A percentile compares a stretch with the other conserved stretches of the same genome.
Conservation (phyloP, 306 rosid species). For the Rosa multiflora region DNA sequence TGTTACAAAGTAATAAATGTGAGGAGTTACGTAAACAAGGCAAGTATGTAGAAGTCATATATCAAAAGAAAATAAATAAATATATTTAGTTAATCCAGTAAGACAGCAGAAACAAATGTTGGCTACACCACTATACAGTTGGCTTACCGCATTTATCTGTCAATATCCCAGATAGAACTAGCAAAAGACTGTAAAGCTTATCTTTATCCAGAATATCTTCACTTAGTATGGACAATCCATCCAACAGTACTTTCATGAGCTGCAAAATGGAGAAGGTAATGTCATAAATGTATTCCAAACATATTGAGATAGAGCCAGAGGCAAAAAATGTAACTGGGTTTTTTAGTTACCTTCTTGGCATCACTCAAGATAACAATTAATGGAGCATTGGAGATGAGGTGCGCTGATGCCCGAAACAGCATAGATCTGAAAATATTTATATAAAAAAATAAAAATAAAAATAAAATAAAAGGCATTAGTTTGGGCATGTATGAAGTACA, state of each 20-base stretch:
- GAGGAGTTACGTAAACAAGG: background rate
- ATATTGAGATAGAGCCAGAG: background rate
- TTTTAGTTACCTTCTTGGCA: slow-evolving; percentile 64
- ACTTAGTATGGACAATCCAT: slow-evolving; percentile 59
- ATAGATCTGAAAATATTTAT: slow-evolving; percentile 46
- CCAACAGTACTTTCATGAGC: slow-evolving; percentile 76
- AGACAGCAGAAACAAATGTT: background rate
- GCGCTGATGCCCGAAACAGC: slow-evolving; percentile 67
- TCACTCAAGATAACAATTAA: slow-evolving; percentile 62
- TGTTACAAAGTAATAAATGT: background rate
- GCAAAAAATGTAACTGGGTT: background rate
- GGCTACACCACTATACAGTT: slow-evolving; percentile 7
- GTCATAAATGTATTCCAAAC: slow-evolving; percentile 20
- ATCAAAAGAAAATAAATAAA: background rate
- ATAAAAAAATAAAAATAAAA: background rate
- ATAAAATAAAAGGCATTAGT: slow-evolving; percentile 21
- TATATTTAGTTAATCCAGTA: background rate
- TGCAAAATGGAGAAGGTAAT: slow-evolving; percentile 46
- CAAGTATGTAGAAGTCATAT: background rate
- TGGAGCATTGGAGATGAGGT: slow-evolving; percentile 70
- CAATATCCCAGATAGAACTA: slow-evolving; percentile 84
- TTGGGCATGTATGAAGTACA: slow-evolving; percentile 18
- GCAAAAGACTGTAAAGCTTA: slow-evolving; percentile 66
- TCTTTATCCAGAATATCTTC: slow-evolving; percentile 67
- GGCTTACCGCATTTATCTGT: slow-evolving; percentile 72